phyloP scores from a whole-genome alignment of 345 rosid species.

The Gossypium herbaceum region DNA sequence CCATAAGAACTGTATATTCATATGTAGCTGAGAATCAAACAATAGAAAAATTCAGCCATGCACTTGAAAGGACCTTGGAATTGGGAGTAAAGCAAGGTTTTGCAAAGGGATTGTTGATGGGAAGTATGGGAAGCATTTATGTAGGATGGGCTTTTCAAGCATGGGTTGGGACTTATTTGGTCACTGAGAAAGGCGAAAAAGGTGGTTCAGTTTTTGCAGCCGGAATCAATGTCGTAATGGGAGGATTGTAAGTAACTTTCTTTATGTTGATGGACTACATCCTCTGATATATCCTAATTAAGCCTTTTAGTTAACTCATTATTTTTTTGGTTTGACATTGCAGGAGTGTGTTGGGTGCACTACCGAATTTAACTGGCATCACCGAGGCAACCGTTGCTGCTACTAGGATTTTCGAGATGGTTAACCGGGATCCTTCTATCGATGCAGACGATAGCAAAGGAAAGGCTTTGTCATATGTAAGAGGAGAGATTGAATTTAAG shows the following conservation, averaged over 20 bases:
- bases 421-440: conserved; percentile 44
- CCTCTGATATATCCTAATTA: conserved; percentile 1
- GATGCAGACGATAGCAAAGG: conserved; percentile 54
- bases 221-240: conserved; percentile 60
- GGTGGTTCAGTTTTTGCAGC: conserved; percentile 57
- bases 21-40: conserved; percentile 57
- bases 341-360: conserved; percentile 55
- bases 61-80: conserved; percentile 45
- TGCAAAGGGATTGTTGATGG: conserved; percentile 66
- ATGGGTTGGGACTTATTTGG: conserved; percentile 58
- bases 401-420: conserved; percentile 45
- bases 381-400: conserved; percentile 53
- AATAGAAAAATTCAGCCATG: conserved; percentile 37
- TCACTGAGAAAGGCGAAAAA: conserved; percentile 48
- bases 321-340: conserved; percentile 15
- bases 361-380: conserved; percentile 55
- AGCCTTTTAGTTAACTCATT: conserved; percentile 10
- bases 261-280: neutral
- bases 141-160: conserved; percentile 67
- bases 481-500: conserved; percentile 58
- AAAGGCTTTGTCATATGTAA: conserved; percentile 58
- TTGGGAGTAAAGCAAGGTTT: conserved; percentile 56
- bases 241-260: conserved; percentile 49
- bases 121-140: conserved; percentile 65
- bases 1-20: conserved; percentile 56